Evolutionary conservation across 75 land plant genomes (phyloP), one percentile per base, ranked within the genome.

Genomic region (Chamaecyparis obtusa): DNA sequence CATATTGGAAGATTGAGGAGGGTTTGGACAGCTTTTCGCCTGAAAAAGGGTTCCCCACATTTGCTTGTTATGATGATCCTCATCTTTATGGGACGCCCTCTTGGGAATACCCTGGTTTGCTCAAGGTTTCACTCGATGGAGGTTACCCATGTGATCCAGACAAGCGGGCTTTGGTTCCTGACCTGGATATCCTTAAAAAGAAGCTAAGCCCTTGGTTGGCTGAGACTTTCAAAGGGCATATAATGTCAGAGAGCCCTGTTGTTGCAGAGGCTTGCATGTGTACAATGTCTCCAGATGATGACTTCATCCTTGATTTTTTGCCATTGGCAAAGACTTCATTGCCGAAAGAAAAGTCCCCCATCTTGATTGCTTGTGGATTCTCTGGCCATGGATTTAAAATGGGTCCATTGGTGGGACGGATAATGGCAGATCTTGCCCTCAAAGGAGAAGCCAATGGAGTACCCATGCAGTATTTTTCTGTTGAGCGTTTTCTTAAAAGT

Each of bases 311-410:
- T 14, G 99, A 97, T 87, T 92, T 91, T 85, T 51, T 97, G 74
- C 96, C 98, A 0, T 81, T 44, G 51, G 27, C 51, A 41, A 81
- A 81, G 51, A 81, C 83, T 27, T 24, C 46, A n/a, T 54, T 24
- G 77, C 21, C 67, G 43, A 90, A 91, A 79, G 89, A 90, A 32
- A 92, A 92, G 79, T 69, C 89, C 77, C 89, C 91, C 41, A 90
- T 96, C 55, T 90, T 93, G 85, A 85, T 95, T 6, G 96, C 91
- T 0, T 94, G 91, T 13, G 99, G 99, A 80, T 97, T 97, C 85
- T 97, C 99, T 24, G 99, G 99, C 79, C 99, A 97, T 84, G 99
- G 99, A 81, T 97, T 97, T 90, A 97, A 97, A 92, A 96, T 97
- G 99, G 95, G 91, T 9, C 98, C 99, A 43, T 87, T 93, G 74